These are phyloP conservation scores for Paracoccidioides lutzii DNA, from an alignment of 2,329 filamentous ascomycete genomes.

Conservation along the genomic window DNA sequence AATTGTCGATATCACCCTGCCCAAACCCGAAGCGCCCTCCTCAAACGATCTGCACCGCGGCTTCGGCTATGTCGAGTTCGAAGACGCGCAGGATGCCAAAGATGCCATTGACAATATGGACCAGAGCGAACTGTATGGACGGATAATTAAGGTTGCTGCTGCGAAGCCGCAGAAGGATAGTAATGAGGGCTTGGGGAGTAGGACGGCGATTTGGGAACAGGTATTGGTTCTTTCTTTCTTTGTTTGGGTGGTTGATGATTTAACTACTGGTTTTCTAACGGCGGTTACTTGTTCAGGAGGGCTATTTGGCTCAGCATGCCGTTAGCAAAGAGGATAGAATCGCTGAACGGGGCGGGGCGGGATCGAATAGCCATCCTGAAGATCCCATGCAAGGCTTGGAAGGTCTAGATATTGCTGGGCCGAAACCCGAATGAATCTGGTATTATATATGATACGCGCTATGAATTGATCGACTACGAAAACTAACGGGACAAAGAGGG, in stretches of 20 bases:
- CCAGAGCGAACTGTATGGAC: slow-evolving; percentile 84
- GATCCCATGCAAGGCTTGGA: slow-evolving; percentile 96
- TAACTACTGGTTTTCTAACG: background rate
- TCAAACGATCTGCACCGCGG: slow-evolving; percentile 71
- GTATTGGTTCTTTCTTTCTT: slow-evolving; percentile 38
- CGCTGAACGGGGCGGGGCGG: slow-evolving; percentile 43
- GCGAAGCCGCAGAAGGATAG: slow-evolving; percentile 86
- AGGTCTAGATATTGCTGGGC: slow-evolving; percentile 84
- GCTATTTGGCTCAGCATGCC: slow-evolving; percentile 80
- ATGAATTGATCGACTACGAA: background rate
- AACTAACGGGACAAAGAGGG: background rate
- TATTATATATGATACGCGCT: background rate
- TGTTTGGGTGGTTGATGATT: background rate
- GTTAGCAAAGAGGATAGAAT: slow-evolving; percentile 66
- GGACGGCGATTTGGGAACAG: slow-evolving; percentile 94
- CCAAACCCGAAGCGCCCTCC: slow-evolving; percentile 72
- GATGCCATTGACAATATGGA: slow-evolving; percentile 99
- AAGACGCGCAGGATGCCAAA: slow-evolving; percentile 69
- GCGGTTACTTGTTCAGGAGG: slow-evolving; percentile 51
- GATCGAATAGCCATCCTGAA: slow-evolving; percentile 43
- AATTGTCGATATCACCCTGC: slow-evolving; percentile 79
- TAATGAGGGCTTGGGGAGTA: slow-evolving; percentile 79
- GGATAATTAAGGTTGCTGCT: slow-evolving; percentile 78
- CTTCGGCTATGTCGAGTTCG: slow-evolving; percentile 94
- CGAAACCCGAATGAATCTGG: slow-evolving; percentile 53